phyloP scores from a whole-genome alignment of 2,329 filamentous ascomycete genomes.

The Xylaria sp. region DNA sequence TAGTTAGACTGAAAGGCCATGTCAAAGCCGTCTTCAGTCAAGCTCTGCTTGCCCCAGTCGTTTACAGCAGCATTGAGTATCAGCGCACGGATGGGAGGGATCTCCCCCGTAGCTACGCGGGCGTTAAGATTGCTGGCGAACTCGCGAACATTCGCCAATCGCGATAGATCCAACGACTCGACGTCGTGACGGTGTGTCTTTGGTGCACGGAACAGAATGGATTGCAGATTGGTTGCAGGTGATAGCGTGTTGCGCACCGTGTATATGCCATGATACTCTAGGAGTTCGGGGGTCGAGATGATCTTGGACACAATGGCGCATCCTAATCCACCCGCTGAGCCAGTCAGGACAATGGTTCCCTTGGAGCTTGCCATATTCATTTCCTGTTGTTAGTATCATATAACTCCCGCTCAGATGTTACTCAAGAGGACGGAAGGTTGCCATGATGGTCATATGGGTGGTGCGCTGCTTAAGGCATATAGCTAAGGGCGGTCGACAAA shows the following conservation, averaged over 20 bases:
- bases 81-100: conserved; percentile 40
- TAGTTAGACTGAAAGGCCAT: conserved; percentile 49
- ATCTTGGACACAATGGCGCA: conserved; percentile 11
- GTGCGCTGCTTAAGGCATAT: background rate
- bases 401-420: background rate
- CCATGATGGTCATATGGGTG: background rate
- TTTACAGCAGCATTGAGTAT: conserved; percentile 37
- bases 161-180: conserved; percentile 21
- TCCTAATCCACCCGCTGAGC: conserved; percentile 36
- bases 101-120: conserved; percentile 31
- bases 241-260: conserved; percentile 13
- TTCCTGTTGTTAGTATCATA: background rate
- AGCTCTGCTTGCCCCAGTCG: conserved; percentile 42
- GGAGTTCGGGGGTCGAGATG: background rate
- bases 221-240: background rate
- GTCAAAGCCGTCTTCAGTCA: conserved; percentile 49
- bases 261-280: conserved; percentile 18
- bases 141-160: conserved; percentile 26
- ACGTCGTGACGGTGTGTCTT: conserved; percentile 2
- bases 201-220: background rate
- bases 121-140: conserved; percentile 28
- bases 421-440: background rate
- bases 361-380: conserved; percentile 5
- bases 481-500: background rate
- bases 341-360: conserved; percentile 32